Evolutionary conservation across 257 asterid genomes (phyloP).

Genomic region (Verbascum thapsus): DNA sequence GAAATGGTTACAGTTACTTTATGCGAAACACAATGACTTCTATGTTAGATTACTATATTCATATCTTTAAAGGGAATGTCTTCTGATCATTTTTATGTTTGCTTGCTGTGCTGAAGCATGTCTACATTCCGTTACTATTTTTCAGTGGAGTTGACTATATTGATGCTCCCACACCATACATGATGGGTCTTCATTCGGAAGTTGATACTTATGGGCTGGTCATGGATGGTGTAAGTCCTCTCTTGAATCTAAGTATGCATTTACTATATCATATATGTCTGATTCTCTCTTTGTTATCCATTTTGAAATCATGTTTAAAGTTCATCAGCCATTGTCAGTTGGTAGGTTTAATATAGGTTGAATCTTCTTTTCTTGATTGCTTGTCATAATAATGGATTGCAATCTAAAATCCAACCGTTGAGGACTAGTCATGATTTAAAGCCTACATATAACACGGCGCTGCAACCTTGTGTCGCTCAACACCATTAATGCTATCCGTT

Average conservation of each 20-base stretch:
- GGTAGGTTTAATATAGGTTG: conserved; percentile 2
- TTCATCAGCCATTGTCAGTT: conserved; percentile 3
- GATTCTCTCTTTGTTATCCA: conserved; percentile 18
- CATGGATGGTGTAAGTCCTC: conserved; percentile 95
- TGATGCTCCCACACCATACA: conserved; percentile 99
- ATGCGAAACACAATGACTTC: conserved; percentile 19
- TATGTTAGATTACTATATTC: conserved; percentile 31
- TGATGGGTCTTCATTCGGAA: conserved; percentile 99
- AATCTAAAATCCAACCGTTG: conserved; percentile 17
- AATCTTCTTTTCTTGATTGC: conserved; percentile 12
- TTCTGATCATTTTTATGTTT: conserved; percentile 51
- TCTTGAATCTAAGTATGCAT: conserved; percentile 28
- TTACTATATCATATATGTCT: background rate
- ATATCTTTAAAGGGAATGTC: conserved; percentile 34
- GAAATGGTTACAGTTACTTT: conserved; percentile 23
- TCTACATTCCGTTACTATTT: conserved; percentile 98
- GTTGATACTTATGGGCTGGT: conserved; percentile 88
- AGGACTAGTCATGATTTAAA: conserved; percentile 12
- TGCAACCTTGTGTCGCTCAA: background rate
- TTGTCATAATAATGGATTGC: conserved; percentile 14
- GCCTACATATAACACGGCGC: background rate
- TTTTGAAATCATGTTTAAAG: conserved; percentile 3
- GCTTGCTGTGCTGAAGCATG: conserved; percentile 92
- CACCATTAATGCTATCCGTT: no score
- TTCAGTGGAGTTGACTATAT: conserved; percentile 99